Evolutionary conservation across 306 rosid species (phyloP), one percentile per base, ranked within the genome.

Genomic region (Castanospermum australe): DNA sequence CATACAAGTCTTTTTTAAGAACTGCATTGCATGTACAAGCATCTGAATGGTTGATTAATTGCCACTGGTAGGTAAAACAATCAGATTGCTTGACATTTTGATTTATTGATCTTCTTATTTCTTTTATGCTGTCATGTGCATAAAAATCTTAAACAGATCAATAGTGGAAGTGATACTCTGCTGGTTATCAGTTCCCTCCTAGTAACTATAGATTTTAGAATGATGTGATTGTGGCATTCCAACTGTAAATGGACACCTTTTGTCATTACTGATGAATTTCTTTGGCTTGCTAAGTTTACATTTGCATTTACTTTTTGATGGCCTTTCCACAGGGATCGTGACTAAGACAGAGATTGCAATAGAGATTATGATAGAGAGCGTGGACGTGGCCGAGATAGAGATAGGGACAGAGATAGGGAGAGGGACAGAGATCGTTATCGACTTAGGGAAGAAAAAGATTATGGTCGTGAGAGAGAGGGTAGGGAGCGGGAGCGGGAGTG

Each of bases 401-500:
- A 89, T 1, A 82, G n/a, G n/a, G n/a, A n/a, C n/a, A n/a, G n/a
- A 15, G 88, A 83, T 0, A 73, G 97, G 68, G 98, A 90, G 5
- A 77, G 96, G 25, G 95, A 90, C 38, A 47, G 92, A 36, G 97
- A 90, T 61, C 78, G 92, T 48, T 75, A 89, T 68, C 83, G 92
- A 5, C 68, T 90, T 2, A 79, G 97, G 88, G 90, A 88, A 24
- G 88, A 93, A 57, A 83, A 88, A 71, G 93, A 92, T 38, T 88
- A 88, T 82, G 92, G 91, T 56, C 88, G 87, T 56, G 97, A 90
- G 8, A 81, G 89, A 77, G 91, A 88, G 30, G 98, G 96, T 30
- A 89, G 98, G 90, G 98, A 94, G 78, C 86, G 96, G 69, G 97
- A 93, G 73, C n/a, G n/a, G n/a, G n/a, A n/a, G n/a, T n/a, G n/a